These are phyloP conservation scores for Daldinia childiae DNA, from an alignment of 495 filamentous ascomycete species.

Conservation along the genomic window DNA sequence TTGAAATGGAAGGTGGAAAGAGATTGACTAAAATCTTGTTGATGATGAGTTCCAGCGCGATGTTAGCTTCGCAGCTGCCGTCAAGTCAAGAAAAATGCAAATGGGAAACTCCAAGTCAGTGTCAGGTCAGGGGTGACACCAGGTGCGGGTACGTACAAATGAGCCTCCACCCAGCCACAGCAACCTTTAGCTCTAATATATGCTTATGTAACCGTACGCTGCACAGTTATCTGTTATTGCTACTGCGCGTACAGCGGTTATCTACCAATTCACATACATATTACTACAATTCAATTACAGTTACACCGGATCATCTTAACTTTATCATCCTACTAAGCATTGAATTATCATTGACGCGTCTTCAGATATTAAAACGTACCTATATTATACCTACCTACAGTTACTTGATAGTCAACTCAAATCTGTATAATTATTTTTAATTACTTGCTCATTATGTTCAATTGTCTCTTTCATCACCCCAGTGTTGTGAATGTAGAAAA, in stretches of 20 bases:
- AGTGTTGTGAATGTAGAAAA: neutral
- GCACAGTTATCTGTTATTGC: neutral
- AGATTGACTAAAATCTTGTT: neutral
- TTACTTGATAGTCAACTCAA: neutral
- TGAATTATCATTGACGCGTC: neutral
- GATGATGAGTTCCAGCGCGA: neutral
- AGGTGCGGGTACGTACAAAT: constrained; percentile 2
- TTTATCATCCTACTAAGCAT: neutral
- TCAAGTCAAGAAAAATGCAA: constrained; percentile 5
- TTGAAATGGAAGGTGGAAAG: neutral
- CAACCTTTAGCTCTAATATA: neutral
- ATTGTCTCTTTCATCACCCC: neutral
- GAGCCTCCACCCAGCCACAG: constrained; percentile 1
- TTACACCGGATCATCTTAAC: neutral
- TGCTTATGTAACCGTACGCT: neutral
- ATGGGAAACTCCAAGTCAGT: neutral
- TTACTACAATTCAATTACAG: neutral
- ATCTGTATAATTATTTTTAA: neutral
- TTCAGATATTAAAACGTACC: neutral
- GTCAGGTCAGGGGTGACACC: constrained; percentile 2
- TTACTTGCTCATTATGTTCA: neutral
- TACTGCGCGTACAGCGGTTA: constrained; percentile 1
- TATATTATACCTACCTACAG: neutral
- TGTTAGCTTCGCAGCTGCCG: neutral
- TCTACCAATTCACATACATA: neutral